phyloP scores from a whole-genome alignment of 768 basidiomycete species.

The Mycena metata region DNA sequence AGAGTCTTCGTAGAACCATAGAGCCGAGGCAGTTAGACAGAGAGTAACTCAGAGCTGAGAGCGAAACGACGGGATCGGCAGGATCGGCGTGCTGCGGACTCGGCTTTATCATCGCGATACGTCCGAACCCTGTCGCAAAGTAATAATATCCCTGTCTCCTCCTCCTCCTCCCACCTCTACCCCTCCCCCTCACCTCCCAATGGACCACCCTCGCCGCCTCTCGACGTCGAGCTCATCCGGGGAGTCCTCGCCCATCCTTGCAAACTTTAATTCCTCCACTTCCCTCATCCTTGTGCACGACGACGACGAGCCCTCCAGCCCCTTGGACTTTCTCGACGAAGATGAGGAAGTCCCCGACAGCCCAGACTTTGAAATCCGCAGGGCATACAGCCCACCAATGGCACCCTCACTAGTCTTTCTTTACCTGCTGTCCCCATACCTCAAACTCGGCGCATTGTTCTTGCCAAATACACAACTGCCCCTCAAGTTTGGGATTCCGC shows the following conservation, averaged over 20 bases:
- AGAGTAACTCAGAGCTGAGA: too few species aligned
- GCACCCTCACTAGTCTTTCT: conserved; percentile 71
- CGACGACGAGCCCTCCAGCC: conserved; percentile 57
- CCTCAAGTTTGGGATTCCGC: conserved; percentile 63
- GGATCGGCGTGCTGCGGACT: too few species aligned
- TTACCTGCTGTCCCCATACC: conserved; percentile 76
- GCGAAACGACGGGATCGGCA: too few species aligned
- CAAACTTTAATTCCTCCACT: conserved; percentile 58
- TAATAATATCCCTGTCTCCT: neutral
- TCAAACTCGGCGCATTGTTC: conserved; percentile 79
- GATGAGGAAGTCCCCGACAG: conserved; percentile 65
- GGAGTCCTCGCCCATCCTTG: conserved; percentile 41
- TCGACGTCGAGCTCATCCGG: conserved; percentile 39
- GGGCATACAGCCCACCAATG: conserved; percentile 65
- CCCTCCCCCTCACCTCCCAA: neutral
- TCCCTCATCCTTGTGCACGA: conserved; percentile 77
- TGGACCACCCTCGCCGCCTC: conserved; percentile 34
- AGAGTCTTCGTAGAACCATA: too few species aligned
- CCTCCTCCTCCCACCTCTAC: neutral
- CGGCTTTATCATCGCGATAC: too few species aligned
- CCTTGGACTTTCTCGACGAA: conserved; percentile 57
- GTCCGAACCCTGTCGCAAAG: too few species aligned
- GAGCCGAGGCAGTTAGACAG: too few species aligned
- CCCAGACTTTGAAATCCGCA: conserved; percentile 59
- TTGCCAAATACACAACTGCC: conserved; percentile 64